These are phyloP conservation scores for Clonostachys solani DNA, from an alignment of 2,329 filamentous ascomycete genomes.

Conservation along the genomic window DNA sequence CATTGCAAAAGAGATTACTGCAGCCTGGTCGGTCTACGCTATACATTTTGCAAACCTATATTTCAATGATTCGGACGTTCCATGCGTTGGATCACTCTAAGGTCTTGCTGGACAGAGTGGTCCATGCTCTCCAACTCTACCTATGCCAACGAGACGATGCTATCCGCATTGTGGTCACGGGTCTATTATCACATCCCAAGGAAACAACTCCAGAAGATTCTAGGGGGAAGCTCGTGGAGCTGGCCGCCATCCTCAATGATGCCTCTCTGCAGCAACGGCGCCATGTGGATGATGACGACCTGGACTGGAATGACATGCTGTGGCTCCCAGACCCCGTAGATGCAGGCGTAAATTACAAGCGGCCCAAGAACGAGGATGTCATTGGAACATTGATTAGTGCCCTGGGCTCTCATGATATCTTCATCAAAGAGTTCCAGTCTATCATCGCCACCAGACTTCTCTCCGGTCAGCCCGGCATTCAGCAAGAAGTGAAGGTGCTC, in stretches of 20 bases:
- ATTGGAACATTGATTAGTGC: constrained; percentile 86
- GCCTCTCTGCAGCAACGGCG: constrained; percentile 48
- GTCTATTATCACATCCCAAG: constrained; percentile 60
- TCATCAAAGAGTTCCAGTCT: constrained; percentile 89
- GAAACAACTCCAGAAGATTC: constrained; percentile 42
- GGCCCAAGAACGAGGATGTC: constrained; percentile 84
- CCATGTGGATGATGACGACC: constrained; percentile 59
- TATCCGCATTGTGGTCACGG: constrained; percentile 71
- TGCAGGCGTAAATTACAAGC: constrained; percentile 86
- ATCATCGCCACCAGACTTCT: constrained; percentile 82
- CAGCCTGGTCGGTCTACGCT: constrained; percentile 74
- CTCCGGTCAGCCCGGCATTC: constrained; percentile 62
- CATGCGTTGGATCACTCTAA: constrained; percentile 73
- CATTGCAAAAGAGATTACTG: constrained; percentile 62
- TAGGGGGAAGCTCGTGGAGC: constrained; percentile 56
- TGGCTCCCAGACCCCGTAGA: constrained; percentile 94
- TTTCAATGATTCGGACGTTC: constrained; percentile 74
- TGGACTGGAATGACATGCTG: constrained; percentile 88
- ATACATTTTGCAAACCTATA: constrained; percentile 73
- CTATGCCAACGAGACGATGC: constrained; percentile 74
- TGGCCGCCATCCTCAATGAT: constrained; percentile 63
- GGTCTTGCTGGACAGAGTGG: constrained; percentile 71
- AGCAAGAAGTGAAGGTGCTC: constrained; percentile 78
- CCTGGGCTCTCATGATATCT: constrained; percentile 84
- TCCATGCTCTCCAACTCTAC: constrained; percentile 69